phyloP scores from a whole-genome alignment of 1,284 basidiomycete species.

The Cutaneotrichosporon sp. region DNA sequence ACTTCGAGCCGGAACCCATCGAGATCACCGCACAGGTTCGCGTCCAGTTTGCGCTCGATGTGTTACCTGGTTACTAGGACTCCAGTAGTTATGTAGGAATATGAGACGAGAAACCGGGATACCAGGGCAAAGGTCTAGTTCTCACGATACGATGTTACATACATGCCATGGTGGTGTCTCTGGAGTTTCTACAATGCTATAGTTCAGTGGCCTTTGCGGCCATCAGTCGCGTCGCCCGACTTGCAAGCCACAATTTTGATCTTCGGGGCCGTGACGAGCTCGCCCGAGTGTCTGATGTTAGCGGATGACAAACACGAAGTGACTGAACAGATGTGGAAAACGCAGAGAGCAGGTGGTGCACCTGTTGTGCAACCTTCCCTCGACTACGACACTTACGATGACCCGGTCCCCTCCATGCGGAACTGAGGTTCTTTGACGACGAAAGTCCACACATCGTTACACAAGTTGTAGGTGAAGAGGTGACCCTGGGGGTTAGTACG shows the following conservation, averaged over 20 bases:
- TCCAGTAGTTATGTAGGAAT: background rate
- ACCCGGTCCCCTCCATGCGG: constrained; percentile 80
- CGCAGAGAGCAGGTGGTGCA: too few relatives aligned
- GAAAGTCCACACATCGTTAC: constrained; percentile 97
- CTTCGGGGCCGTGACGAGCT: constrained; percentile 60
- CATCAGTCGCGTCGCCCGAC: constrained; percentile 72
- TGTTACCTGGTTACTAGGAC: too few relatives aligned
- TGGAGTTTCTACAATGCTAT: constrained; percentile 1
- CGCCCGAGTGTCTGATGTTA: constrained; percentile 24
- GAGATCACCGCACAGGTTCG: background rate
- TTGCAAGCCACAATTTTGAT: constrained; percentile 97
- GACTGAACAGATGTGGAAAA: too few relatives aligned
- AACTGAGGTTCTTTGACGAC: constrained; percentile 85
- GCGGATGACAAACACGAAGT: background rate
- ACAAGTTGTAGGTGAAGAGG: constrained; percentile 83
- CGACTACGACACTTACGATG: constrained; percentile 29
- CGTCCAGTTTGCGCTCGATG: background rate
- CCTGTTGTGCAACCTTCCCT: too few relatives aligned
- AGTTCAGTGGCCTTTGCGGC: constrained; percentile 28
- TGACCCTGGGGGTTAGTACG: constrained; percentile 60
- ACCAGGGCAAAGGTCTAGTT: too few relatives aligned
- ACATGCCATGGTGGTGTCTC: constrained; percentile 6
- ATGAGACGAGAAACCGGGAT: too few relatives aligned
- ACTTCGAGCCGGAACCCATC: constrained; percentile 12
- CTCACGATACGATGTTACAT: constrained; percentile 7